Conservation (phyloP, 352 stramenopile species). For the Phytophthora megakarya region DNA sequence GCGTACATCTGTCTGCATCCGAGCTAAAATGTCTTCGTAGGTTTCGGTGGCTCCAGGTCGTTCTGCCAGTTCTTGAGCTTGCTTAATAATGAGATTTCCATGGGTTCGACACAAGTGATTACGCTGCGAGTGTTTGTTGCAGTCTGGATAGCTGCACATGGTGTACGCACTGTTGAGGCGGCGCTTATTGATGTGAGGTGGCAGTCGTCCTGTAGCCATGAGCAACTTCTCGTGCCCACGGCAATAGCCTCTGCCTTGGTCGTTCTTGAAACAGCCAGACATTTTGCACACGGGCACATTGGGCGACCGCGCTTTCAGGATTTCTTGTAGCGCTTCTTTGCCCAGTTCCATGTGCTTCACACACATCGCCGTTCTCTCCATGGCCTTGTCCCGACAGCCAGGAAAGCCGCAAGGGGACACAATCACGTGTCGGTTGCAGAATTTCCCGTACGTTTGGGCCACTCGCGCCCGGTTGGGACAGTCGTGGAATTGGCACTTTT, state of each 20-base stretch:
- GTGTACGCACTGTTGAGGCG: constrained; percentile 88
- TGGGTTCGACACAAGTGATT: constrained; percentile 87
- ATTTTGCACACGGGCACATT: constrained; percentile 81
- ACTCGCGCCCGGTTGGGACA: constrained; percentile 83
- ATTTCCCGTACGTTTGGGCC: constrained; percentile 77
- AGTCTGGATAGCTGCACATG: constrained; percentile 87
- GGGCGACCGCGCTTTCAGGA: constrained; percentile 64
- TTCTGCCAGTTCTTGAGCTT: constrained; percentile 70
- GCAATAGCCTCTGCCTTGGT: constrained; percentile 85
- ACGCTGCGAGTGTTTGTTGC: constrained; percentile 84
- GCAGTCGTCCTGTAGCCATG: constrained; percentile 79
- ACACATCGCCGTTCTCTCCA: constrained; percentile 69
- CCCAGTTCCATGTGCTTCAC: constrained; percentile 68
- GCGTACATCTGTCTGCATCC: constrained; percentile 79
- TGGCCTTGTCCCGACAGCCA: constrained; percentile 79
- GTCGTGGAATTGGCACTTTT: constrained; percentile 76
- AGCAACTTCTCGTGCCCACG: constrained; percentile 86
- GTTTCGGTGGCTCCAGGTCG: constrained; percentile 49
- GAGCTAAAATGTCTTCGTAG: constrained; percentile 71
- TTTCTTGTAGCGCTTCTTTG: constrained; percentile 73
- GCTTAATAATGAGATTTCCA: constrained; percentile 77
- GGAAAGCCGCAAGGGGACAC: constrained; percentile 85
- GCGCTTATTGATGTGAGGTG: constrained; percentile 82
- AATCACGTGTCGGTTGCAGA: constrained; percentile 89
- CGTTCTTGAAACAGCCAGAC: constrained; percentile 87